Conservation (phyloP, 495 filamentous ascomycete genomes). For the Penicillium coprophilum region DNA sequence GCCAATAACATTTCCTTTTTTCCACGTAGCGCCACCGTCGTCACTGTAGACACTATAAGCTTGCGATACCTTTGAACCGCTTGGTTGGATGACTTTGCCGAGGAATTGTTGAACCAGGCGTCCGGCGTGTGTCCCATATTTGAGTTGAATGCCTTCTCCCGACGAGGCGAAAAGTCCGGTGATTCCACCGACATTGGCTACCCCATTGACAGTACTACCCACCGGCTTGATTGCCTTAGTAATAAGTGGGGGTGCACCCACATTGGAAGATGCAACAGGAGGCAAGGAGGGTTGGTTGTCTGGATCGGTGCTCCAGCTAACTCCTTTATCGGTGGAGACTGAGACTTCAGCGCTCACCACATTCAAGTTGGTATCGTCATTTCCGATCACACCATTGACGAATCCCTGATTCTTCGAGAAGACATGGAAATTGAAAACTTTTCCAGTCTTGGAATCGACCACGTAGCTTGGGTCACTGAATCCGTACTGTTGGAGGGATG, state of each 20-base stretch:
- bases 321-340: background rate
- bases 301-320: background rate
- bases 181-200: background rate
- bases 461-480: conserved; percentile 1
- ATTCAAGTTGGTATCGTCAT: background rate
- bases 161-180: background rate
- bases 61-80: background rate
- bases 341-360: background rate
- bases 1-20: background rate
- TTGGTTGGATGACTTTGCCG: background rate
- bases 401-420: conserved; percentile 4
- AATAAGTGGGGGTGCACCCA: background rate
- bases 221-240: background rate
- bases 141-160: background rate
- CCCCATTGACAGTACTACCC: background rate
- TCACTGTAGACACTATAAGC: background rate
- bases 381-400: background rate
- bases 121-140: background rate
- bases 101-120: conserved; percentile 1
- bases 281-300: background rate
- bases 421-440: conserved; percentile 1
- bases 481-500: background rate
- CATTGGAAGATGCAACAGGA: background rate
- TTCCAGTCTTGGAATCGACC: background rate
- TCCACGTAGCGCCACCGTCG: background rate